These are phyloP conservation scores for Ustilago vetiveriae DNA, from an alignment of 1,284 basidiomycete species.

Conservation along the genomic window DNA sequence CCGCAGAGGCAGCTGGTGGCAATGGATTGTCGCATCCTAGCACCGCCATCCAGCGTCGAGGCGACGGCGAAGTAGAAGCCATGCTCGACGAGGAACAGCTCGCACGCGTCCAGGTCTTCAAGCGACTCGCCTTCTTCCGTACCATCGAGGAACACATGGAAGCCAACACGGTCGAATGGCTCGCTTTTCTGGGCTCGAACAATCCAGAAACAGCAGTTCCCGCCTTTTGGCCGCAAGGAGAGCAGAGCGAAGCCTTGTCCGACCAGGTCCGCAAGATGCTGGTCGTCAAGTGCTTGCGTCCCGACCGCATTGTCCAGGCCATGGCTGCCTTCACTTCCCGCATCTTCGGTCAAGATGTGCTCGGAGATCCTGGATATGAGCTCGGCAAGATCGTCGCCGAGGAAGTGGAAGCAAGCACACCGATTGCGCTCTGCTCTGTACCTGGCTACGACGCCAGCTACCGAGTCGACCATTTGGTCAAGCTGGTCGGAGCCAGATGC, in stretches of 20 bases:
- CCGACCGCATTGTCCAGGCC: constrained; percentile 85
- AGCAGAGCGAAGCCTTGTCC: constrained; percentile 68
- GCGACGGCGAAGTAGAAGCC: constrained; percentile 42
- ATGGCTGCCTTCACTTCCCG: constrained; percentile 78
- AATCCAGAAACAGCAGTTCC: constrained; percentile 79
- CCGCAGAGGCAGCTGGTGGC: constrained; percentile 69
- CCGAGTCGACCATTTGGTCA: constrained; percentile 61
- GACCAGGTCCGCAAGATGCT: constrained; percentile 79
- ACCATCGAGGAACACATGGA: constrained; percentile 77
- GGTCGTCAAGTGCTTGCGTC: constrained; percentile 86
- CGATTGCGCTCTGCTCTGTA: constrained; percentile 63
- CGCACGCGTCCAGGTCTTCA: constrained; percentile 69
- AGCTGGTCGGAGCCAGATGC: constrained; percentile 46
- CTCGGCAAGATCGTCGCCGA: constrained; percentile 52
- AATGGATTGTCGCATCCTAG: constrained; percentile 27
- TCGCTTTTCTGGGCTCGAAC: constrained; percentile 76
- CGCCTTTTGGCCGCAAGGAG: constrained; percentile 73
- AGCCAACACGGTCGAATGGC: constrained; percentile 78
- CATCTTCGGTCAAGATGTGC: constrained; percentile 83
- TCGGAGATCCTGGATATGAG: constrained; percentile 62
- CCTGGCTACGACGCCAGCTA: constrained; percentile 64
- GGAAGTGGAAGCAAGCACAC: constrained; percentile 55
- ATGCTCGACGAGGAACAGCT: constrained; percentile 73
- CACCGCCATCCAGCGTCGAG: constrained; percentile 57
- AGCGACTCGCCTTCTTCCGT: constrained; percentile 74